Evolutionary conservation across 2,329 filamentous ascomycete genomes (phyloP).

Genomic region (Tolypocladium tundrense): DNA sequence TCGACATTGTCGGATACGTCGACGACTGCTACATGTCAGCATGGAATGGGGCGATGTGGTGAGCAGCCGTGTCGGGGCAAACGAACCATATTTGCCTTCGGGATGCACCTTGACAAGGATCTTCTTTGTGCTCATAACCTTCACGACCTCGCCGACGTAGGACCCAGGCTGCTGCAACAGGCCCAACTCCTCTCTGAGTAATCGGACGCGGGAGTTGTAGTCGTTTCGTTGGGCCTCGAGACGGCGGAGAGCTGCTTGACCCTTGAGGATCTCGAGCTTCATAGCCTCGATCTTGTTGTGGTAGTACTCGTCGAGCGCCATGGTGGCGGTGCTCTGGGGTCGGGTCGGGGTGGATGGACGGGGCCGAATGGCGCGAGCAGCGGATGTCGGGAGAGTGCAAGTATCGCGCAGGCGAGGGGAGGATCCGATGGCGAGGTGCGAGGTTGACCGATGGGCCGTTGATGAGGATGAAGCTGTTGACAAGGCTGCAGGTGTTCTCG

Average conservation of each 20-base stretch:
- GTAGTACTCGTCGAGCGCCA: constrained; percentile 99
- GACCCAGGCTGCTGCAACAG: constrained; percentile 94
- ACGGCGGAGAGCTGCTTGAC: constrained; percentile 86
- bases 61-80: not conserved
- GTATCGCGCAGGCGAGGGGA: not conserved
- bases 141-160: constrained; percentile 98
- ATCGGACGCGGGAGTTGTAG: constrained; percentile 94
- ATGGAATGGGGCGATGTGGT: not conserved
- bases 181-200: constrained; percentile 90
- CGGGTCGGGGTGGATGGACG: not conserved
- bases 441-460: constrained; percentile 1
- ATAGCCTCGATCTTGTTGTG: constrained; percentile 99
- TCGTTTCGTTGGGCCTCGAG: constrained; percentile 97
- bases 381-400: too few relatives aligned
- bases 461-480: constrained; percentile 8
- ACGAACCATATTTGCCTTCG: constrained; percentile 96
- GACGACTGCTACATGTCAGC: constrained; percentile 55
- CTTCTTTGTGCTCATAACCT: constrained; percentile 99
- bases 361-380: not conserved
- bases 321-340: constrained; percentile 36
- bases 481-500: constrained; percentile 15
- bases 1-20: constrained; percentile 93
- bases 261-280: constrained; percentile 99
- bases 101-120: constrained; percentile 98
- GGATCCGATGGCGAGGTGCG: not conserved